phyloP scores from a whole-genome alignment of 345 rosid species.

The Garcia nutans region DNA sequence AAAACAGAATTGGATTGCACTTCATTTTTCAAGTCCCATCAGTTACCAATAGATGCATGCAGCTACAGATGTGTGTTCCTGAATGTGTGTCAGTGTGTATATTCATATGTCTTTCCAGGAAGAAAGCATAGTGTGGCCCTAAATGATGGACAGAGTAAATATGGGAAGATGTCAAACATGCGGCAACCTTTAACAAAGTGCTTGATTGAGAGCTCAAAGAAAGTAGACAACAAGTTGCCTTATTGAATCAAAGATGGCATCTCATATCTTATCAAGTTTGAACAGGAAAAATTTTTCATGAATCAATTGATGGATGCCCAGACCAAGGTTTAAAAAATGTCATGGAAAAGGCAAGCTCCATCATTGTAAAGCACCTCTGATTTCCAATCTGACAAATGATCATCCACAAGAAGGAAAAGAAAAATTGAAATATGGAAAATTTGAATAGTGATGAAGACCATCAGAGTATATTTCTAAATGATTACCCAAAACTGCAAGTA shows the following conservation, averaged over 20 bases:
- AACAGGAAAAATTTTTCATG: not conserved
- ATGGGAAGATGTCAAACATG: not conserved
- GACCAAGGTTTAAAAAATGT: not conserved
- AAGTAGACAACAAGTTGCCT: not conserved
- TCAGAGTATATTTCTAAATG: slow-evolving; percentile 14
- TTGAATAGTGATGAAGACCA: not conserved
- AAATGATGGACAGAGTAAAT: not conserved
- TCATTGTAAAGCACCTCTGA: not conserved
- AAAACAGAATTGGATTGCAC: not conserved
- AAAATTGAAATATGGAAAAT: not conserved
- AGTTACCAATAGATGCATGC: not conserved
- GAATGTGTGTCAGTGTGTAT: not conserved
- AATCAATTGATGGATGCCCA: not conserved
- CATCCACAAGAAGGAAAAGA: not conserved
- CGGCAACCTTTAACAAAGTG: not conserved
- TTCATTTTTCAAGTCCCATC: not conserved
- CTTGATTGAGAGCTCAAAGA: not conserved
- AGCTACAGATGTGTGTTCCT: too few species aligned
- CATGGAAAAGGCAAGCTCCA: not conserved
- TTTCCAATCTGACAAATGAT: not conserved
- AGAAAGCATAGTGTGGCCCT: not conserved
- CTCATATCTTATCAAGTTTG: slow-evolving; percentile 1
- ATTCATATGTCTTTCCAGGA: not conserved
- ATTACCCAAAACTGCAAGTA: slow-evolving; percentile 90
- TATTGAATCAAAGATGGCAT: not conserved